Base-by-base conservation (phyloP, 2,329 filamentous ascomycete genomes). In the Lojkania enalia region DNA sequence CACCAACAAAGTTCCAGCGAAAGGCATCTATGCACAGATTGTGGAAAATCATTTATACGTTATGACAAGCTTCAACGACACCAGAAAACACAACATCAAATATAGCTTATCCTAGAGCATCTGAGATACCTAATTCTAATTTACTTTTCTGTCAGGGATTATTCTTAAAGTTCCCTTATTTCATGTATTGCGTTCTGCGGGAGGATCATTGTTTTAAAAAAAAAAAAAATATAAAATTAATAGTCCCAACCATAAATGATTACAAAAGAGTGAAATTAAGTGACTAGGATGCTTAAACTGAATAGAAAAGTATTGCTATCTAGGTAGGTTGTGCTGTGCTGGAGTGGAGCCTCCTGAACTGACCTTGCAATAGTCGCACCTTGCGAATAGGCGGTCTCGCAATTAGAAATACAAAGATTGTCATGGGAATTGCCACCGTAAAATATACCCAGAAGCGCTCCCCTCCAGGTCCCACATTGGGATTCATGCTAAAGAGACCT, bases 401-500 rank as follows among this genome's bases (percentile, higher is more conserved):
- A n/a, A 27, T n/a, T 7, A 7, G n/a, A n/a, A 27, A 27, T n/a
- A 27, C n/a, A 7, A 27, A 7, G 7, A 27, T 27, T 27, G 23
- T 27, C 23, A 27, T 27, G 7, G 23, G 23, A 7, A 27, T 7
- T 9, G 46, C 41, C 5, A 46, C 42, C 4, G 32, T 35, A 15
- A 52, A 43, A 21, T 44, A 52, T 12, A 52, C 13, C 49, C 49
- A 52, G 30, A 52, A 52, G 3, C 19, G 21, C 20, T 23, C 18
- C 5, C 14, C 20, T 3, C 47, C 48, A 5, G 48, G 50, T 15
- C 19, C 23, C 20, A 35, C n/a, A 19, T 44, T 38, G 4, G 6
- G 23, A 35, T n/a, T 30, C 51, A 54, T 54, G 20, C 49, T 52
- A 32, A 54, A 52, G 2, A 54, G 16, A 25, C 46, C 33, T 12